Evolutionary conservation across 805 yeast genomes (phyloP), one percentile per base, ranked within the genome.

Genomic region (Lipomyces starkeyi): DNA sequence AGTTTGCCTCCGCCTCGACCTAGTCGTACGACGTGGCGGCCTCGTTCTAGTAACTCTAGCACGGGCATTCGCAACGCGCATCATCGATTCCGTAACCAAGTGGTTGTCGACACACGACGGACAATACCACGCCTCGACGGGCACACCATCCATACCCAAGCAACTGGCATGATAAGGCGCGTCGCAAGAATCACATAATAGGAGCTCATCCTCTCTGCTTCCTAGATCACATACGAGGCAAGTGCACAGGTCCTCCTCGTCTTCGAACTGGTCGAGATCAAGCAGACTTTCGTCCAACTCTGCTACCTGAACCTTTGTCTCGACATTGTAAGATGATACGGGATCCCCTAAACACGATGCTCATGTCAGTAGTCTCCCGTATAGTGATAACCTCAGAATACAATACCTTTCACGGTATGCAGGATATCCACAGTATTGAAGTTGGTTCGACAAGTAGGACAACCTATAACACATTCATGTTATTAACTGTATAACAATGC

Each of bases 381-480:
- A 29, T 29, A 20, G 67, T 40, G 68, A 71, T 17, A 71, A 69
- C 20, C 58, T 69, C 47, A 70, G 54, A 0, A 73, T 54, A 2
- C 59, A 43, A 54, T 54, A 17, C 77, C 73, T 1, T 65, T 56
- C 5, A 71, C 47, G 2, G 69, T 62, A n/a, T 74, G 74, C 29
- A 78, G 73, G 3, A 79, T 66, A 61, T 81, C 80, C 34, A 85
- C 77, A 32, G 76, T 68, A 59, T 81, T 76, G 73, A 82, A 87
- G 57, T 79, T 78, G 37, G 80, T 73, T 25, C 91, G 83, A 73
- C 91, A 87, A 4, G 87, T 84, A 1, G 91, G 91, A 73, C 91
- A 87, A 63, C 83, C 76, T 74, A 29, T 3, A 27, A n/a, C 22
- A 6, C 49, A 17, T 3, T 43, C 22, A 43, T 8, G 49, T 43